phyloP scores from a whole-genome alignment of 306 rosid species.

The Purshia tridentata region DNA sequence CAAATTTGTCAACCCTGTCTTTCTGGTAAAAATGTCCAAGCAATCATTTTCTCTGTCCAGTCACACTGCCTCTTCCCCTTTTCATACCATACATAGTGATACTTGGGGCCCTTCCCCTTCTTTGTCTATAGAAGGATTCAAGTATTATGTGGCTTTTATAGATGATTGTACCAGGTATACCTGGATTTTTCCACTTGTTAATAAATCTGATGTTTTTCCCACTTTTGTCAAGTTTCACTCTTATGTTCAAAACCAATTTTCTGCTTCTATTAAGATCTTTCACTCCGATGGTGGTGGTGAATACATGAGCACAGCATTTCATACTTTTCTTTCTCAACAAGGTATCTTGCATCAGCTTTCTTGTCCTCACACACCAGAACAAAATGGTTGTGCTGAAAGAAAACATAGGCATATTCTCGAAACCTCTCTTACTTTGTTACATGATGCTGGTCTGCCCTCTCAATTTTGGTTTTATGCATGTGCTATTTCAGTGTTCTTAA shows the following conservation, averaged over 20 bases:
- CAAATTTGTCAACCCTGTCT: neutral
- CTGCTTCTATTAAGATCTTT: neutral
- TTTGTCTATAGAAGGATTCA: neutral
- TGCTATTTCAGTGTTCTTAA: neutral
- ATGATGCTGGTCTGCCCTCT: neutral
- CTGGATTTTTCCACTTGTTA: neutral
- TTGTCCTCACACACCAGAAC: neutral
- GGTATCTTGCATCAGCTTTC: too few relatives aligned
- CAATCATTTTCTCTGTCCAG: neutral
- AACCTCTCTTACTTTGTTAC: neutral
- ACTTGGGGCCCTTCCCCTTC: neutral
- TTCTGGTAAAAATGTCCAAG: neutral
- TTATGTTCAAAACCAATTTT: neutral
- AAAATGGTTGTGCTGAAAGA: neutral
- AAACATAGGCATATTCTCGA: too few relatives aligned
- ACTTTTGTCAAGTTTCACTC: neutral
- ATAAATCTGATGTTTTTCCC: neutral
- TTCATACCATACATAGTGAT: neutral
- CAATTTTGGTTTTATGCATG: neutral
- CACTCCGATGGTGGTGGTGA: neutral
- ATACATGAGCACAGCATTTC: neutral
- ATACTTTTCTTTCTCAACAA: neutral
- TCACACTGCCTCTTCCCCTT: neutral
- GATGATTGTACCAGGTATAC: neutral
- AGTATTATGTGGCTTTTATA: neutral